phyloP scores from a whole-genome alignment of 495 filamentous ascomycete genomes.

The Platismatia glauca region DNA sequence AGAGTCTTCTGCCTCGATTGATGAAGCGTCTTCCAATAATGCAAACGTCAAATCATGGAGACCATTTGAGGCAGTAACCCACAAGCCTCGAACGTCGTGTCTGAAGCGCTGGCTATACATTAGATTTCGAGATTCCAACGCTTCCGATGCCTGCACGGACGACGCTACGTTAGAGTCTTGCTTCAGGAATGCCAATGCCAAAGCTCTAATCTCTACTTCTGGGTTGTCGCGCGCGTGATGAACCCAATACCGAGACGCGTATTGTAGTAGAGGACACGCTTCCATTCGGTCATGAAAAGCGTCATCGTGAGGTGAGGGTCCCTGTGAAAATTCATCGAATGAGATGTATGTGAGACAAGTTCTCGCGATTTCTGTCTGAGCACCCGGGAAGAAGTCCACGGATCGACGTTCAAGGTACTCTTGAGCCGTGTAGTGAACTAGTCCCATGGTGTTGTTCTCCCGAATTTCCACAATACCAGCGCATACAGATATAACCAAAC shows the following conservation, averaged over 20 bases:
- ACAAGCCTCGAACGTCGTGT: conserved; percentile 1
- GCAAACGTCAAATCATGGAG: neutral
- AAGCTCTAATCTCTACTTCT: neutral
- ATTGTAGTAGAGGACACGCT: conserved; percentile 30
- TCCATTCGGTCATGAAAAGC: neutral
- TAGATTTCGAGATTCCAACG: neutral
- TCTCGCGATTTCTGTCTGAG: conserved; percentile 24
- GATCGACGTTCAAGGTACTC: conserved; percentile 17
- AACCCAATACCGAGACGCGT: conserved; percentile 36
- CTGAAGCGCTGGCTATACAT: neutral
- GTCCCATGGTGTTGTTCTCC: conserved; percentile 15
- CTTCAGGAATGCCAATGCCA: neutral
- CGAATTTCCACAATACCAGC: conserved; percentile 22
- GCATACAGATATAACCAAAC: conserved; percentile 19
- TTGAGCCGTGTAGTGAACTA: conserved; percentile 25
- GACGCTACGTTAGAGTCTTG: neutral
- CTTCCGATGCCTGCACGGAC: neutral
- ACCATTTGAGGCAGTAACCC: conserved; percentile 5
- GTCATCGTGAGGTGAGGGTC: conserved; percentile 1
- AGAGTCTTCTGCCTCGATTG: neutral
- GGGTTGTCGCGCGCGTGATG: conserved; percentile 28
- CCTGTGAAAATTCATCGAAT: conserved; percentile 17
- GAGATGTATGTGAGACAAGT: conserved; percentile 28
- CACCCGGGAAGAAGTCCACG: conserved; percentile 17
- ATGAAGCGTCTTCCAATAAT: neutral